Conservation (phyloP, 352 stramenopile species). For the Globisporangium irregulare region DNA sequence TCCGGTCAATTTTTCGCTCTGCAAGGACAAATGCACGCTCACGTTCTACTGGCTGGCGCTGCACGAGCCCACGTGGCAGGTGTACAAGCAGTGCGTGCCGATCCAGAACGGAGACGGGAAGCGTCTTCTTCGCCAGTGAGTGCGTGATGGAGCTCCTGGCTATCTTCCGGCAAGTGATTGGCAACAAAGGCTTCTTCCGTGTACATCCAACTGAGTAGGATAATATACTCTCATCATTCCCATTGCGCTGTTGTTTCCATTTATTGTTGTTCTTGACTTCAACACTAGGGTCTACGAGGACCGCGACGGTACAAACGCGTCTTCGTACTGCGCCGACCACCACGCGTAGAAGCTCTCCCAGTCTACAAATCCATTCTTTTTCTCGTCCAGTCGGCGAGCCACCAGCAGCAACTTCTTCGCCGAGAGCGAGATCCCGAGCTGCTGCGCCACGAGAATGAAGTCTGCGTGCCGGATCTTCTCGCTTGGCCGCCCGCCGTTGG, state of each 20-base stretch:
- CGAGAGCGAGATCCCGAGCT: constrained; percentile 34
- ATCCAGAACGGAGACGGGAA: constrained; percentile 8
- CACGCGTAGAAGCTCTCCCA: constrained; percentile 69
- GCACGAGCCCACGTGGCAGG: constrained; percentile 22
- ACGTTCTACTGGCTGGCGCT: constrained; percentile 28
- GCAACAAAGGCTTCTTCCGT: background rate
- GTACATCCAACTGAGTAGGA: background rate
- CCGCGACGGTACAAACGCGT: constrained; percentile 6
- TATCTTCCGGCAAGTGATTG: no score
- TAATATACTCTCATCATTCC: background rate
- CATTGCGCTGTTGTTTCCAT: background rate
- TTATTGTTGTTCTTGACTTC: background rate
- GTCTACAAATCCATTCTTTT: constrained; percentile 50
- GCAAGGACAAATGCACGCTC: constrained; percentile 19
- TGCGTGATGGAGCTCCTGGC: background rate
- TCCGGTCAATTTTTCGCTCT: constrained; percentile 28
- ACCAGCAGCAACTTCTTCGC: constrained; percentile 47
- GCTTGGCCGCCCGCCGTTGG: constrained; percentile 14
- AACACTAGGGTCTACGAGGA: background rate
- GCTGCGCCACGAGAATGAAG: constrained; percentile 42
- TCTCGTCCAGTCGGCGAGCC: constrained; percentile 41
- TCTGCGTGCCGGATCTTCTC: constrained; percentile 37
- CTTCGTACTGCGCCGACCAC: constrained; percentile 48
- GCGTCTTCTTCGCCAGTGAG: constrained; percentile 8
- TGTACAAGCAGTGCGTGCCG: constrained; percentile 24